Evolutionary conservation across 148 eudicot species (phyloP).

Genomic region (Linanthus parryae): DNA sequence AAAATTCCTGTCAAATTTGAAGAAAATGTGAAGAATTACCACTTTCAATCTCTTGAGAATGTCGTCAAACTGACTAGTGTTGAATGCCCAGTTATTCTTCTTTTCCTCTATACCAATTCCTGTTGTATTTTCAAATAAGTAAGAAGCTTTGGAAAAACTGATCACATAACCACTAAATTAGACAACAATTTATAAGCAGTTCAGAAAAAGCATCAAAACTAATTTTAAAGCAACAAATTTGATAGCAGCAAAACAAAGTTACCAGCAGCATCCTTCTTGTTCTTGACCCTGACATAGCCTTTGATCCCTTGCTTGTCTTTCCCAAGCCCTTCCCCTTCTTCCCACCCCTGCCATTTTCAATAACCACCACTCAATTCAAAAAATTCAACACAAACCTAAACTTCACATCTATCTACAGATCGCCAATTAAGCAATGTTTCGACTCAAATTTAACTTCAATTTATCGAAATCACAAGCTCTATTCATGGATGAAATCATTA

Average conservation of each 20-base stretch:
- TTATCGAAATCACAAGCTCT: neutral
- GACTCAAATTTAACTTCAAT: too few species aligned
- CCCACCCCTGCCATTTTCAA: conserved; percentile 92
- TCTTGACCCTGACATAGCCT: conserved; percentile 84
- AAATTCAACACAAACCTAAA: too few species aligned
- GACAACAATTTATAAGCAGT: too few species aligned
- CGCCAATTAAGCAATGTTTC: too few species aligned
- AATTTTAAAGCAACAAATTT: neutral
- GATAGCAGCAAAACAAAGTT: neutral
- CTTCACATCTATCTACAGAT: too few species aligned
- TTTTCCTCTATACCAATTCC: conserved; percentile 83
- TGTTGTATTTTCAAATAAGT: conserved; percentile 14
- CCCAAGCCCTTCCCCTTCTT: conserved; percentile 99
- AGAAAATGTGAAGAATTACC: conserved; percentile 35
- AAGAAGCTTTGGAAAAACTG: neutral
- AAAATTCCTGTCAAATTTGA: neutral
- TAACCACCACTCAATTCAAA: too few species aligned
- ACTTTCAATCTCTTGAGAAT: conserved; percentile 93
- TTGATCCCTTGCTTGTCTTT: conserved; percentile 98
- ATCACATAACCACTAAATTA: neutral
- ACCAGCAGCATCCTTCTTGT: conserved; percentile 83
- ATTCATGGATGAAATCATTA: neutral
- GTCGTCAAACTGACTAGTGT: conserved; percentile 85
- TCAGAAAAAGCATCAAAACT: neutral
- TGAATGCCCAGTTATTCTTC: conserved; percentile 80